Evolutionary conservation across 257 asterid species (phyloP), one percentile per base, ranked within the genome.

Genomic region (Parsonsia alboflavescens): DNA sequence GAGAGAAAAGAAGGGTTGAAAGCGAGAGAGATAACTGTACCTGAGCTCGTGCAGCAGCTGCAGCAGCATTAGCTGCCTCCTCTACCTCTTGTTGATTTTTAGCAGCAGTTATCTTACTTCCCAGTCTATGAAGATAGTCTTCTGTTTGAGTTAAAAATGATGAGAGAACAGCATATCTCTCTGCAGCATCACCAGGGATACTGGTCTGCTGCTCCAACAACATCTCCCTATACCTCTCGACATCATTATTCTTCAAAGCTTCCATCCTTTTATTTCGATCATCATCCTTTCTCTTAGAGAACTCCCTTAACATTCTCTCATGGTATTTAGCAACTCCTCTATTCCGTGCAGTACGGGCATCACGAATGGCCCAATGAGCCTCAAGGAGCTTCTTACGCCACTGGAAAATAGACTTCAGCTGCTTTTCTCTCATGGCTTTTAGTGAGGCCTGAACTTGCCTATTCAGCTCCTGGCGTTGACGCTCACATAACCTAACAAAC

Each of bases 361-460:
- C 99, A 68, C 99, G 96, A 70, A 92, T 88, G 72, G 85, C 96
- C 99, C 99, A 95, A 74, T 95, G 98, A 50, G 96, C 87, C 88
- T 95, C 99, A 11, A 95, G 96, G 84, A 95, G 96, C 89, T 91
- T 95, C 91, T 95, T 95, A 73, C 99, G 97, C 99, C 99, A 95
- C 75, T 84, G 96, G 81, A 95, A 93, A 80, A 91, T 89, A 70
- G 94, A 85, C 83, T 95, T 95, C 82, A 95, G 83, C 75, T 95
- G 99, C 85, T 88, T 95, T 79, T 95, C 99, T 86, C 97, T 84
- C 54, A 81, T 82, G 65, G 97, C 93, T 88, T 86, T 91, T 87
- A 83, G 97, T 65, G 81, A 89, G 79, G 96, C 96, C 82, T 86
- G 96, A 61, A 96, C 85, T 85, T 95, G 99, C 89, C 98, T 88